Percentiles rank a stretch among this genome's conserved stretches.
Conservation (phyloP, 176 grass and related monocot genomes). For the Neostapfia colusana region DNA sequence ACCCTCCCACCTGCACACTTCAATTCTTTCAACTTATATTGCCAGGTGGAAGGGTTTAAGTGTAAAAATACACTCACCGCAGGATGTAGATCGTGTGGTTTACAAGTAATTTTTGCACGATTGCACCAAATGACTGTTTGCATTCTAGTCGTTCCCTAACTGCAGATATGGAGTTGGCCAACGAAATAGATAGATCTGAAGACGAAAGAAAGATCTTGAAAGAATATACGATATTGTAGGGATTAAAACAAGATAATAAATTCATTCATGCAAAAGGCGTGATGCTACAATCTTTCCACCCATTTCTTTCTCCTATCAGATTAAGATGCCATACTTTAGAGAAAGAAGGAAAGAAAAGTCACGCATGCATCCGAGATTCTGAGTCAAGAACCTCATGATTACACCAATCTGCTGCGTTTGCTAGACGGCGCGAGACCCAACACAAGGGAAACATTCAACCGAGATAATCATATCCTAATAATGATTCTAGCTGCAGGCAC, state of each 20-base stretch:
- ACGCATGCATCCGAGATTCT: conserved; percentile 8
- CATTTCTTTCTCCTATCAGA: conserved; percentile 25
- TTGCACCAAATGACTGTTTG: too few relatives aligned
- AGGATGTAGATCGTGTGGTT: too few relatives aligned
- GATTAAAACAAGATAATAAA: conserved; percentile 24
- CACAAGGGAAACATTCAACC: background rate
- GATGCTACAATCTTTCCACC: conserved; percentile 13
- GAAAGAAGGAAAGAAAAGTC: conserved; percentile 13
- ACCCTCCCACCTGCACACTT: too few relatives aligned
- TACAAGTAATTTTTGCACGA: too few relatives aligned
- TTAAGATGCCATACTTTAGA: conserved; percentile 28
- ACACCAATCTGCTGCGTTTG: conserved; percentile 53
- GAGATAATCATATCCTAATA: conserved; percentile 47
- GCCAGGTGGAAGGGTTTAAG: too few relatives aligned
- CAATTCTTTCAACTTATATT: too few relatives aligned
- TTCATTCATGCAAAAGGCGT: conserved; percentile 29
- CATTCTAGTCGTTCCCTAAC: too few relatives aligned
- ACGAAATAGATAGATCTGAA: background rate
- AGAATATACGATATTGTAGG: background rate
- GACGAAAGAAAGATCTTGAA: background rate
- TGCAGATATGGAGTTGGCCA: background rate
- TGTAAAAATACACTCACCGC: too few relatives aligned
- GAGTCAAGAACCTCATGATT: conserved; percentile 44
- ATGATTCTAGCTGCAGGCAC: background rate
- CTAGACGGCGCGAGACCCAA: conserved; percentile 37